Evolutionary conservation across 2,329 filamentous ascomycete species (phyloP).

Genomic region (Sporothrix humicola): DNA sequence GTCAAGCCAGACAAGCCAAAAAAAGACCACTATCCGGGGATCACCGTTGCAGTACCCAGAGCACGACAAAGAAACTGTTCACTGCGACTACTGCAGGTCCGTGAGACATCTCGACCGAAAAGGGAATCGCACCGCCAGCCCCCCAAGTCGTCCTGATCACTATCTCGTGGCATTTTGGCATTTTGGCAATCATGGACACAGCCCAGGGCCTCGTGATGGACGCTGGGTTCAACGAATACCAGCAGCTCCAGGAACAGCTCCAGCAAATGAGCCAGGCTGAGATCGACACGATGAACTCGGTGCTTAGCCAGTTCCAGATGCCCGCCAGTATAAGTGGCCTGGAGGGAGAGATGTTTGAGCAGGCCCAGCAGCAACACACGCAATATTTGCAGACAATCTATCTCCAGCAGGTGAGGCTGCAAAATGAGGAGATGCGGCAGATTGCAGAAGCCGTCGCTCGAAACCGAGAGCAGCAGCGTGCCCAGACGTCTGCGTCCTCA

Average conservation of each 20-base stretch:
- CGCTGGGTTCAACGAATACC: background rate
- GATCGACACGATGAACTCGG: conserved; percentile 24
- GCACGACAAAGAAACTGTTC: conserved; percentile 9
- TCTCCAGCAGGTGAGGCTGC: conserved; percentile 20
- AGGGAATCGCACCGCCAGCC: conserved; percentile 6
- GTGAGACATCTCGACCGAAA: conserved; percentile 5
- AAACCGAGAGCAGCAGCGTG: background rate
- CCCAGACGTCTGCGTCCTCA: background rate
- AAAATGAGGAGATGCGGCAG: conserved; percentile 8
- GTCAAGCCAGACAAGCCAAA: background rate
- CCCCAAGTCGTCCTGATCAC: background rate
- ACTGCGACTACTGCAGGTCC: conserved; percentile 26
- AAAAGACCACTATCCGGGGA: conserved; percentile 15
- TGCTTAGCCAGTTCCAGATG: conserved; percentile 12
- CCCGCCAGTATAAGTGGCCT: no score
- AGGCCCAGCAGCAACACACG: background rate
- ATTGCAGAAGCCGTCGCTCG: background rate
- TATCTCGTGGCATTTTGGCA: background rate
- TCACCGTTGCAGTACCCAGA: conserved; percentile 20
- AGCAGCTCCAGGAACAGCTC: conserved; percentile 17
- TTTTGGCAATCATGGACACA: background rate
- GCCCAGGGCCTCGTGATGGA: conserved; percentile 12
- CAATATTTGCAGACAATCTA: conserved; percentile 21
- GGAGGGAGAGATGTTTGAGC: background rate
- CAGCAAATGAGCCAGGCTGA: conserved; percentile 23